These are phyloP conservation scores for Aureococcus anophagefferens DNA, from an alignment of 108 stramenopile species.

Conservation along the genomic window DNA sequence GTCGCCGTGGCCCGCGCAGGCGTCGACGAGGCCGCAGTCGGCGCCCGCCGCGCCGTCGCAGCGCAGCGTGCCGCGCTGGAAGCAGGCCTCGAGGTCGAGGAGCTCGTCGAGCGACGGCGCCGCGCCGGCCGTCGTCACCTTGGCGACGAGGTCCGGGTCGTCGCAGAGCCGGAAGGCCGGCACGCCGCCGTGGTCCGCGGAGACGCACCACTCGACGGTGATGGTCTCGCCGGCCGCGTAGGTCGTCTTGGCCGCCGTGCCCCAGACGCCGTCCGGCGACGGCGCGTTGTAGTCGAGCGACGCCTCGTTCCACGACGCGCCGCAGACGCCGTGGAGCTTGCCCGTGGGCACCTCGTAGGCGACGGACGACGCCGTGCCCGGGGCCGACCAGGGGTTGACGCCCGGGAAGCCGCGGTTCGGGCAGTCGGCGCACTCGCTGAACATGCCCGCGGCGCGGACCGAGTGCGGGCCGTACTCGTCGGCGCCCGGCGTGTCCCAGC, in stretches of 20 bases:
- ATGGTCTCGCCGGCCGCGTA: background rate
- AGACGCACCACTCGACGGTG: background rate
- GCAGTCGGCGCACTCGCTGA: too few relatives aligned
- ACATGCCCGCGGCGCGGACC: too few relatives aligned
- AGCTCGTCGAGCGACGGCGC: background rate
- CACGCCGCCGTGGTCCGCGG: background rate
- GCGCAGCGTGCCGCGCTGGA: background rate
- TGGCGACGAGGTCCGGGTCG: background rate
- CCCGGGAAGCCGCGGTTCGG: background rate
- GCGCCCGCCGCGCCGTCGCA: background rate
- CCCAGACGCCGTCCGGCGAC: background rate
- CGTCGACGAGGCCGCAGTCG: background rate
- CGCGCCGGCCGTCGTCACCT: background rate
- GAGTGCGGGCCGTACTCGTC: too few relatives aligned
- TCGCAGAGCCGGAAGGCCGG: background rate
- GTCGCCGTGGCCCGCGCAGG: background rate
- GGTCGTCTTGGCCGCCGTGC: background rate
- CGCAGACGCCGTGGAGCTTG: background rate
- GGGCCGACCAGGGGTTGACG: background rate
- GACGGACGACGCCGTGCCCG: background rate
- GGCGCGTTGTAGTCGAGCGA: background rate
- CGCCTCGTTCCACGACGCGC: background rate
- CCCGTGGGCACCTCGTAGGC: background rate
- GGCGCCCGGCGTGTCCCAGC: too few relatives aligned
- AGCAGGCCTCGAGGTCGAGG: background rate